Evolutionary conservation across 202 grass and related monocot species (phyloP), one percentile per base, ranked within the genome.

Genomic region (Musa balbisiana): DNA sequence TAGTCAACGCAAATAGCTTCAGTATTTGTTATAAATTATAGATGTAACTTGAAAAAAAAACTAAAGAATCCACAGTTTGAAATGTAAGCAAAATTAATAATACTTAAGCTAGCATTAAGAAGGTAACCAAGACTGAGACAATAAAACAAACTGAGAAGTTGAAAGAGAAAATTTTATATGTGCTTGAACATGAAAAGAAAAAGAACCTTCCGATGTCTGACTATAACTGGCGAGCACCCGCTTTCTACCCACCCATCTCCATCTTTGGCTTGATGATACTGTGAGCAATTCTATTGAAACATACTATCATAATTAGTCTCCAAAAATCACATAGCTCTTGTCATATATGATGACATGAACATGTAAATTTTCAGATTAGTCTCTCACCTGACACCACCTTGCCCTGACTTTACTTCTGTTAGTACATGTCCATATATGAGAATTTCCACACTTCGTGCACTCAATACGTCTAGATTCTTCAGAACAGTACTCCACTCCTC

Each of bases 201-300:
- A 71, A 49, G 15, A 83, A 99, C 95, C 89, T 99, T 92, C 72
- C 80, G 58, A 69, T 89, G 82, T 64, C 82, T 16, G 71, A 76
- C 64, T 71, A 73, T 78, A 67, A 79, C 50, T 3, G 77, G 72
- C 2, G 85, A 88, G 80, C 87, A 92, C 64, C 82, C 79, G 76
- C 81, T 90, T 90, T 99, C 96, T 63, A 99, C 96, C 96, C 96
- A 99, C 72, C 96, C 96, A 81, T 99, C 96, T 84, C 96, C 96
- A 84, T 99, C 96, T 80, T 89, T 89, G 50, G 96, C 91, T 81
- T 88, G 89, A 90, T 99, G 96, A 65, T 82, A 90, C 60, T 90
- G 89, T 63, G 80, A 87, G 55, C 96, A 99, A 88, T 83, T 81
- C 96, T 99, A 69, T 73, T 80, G 20, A 14, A 29, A 73, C 50